A percentile compares a stretch with the other conserved stretches of the same genome.
Conservation (phyloP, 2,329 filamentous ascomycete genomes). For the Curvularia sp. region DNA sequence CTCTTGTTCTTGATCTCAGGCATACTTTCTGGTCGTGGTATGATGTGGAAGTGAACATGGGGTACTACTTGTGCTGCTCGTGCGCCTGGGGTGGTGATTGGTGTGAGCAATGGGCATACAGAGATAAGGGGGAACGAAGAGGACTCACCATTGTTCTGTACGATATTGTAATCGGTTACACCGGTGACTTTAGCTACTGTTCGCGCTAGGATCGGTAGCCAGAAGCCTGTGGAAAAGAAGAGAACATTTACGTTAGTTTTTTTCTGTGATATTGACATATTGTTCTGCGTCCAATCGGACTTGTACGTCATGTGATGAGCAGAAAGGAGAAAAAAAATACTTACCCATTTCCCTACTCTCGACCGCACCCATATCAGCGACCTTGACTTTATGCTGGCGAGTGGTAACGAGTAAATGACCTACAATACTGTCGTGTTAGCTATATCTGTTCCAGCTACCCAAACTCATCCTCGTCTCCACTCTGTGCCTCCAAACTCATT, state of each 20-base stretch:
- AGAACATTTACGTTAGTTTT: background rate
- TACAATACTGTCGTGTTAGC: slow-evolving; percentile 6
- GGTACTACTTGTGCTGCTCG: slow-evolving; percentile 91
- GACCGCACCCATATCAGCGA: slow-evolving; percentile 70
- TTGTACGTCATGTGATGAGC: background rate
- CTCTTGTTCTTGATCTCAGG: slow-evolving; percentile 64
- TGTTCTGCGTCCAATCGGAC: background rate
- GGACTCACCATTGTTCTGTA: slow-evolving; percentile 83
- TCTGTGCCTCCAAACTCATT: background rate
- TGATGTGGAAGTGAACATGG: slow-evolving; percentile 94
- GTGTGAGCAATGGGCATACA: background rate
- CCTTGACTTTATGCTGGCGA: slow-evolving; percentile 76
- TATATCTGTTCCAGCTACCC: background rate
- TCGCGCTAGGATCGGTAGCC: slow-evolving; percentile 73
- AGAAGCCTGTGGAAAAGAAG: slow-evolving; percentile 50
- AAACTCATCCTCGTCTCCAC: background rate
- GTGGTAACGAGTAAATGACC: slow-evolving; percentile 81
- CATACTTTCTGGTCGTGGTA: slow-evolving; percentile 72
- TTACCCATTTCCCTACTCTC: slow-evolving; percentile 72
- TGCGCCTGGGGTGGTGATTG: slow-evolving; percentile 59
- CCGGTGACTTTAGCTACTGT: slow-evolving; percentile 74
- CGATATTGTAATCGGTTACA: slow-evolving; percentile 88
- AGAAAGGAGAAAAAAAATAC: slow-evolving; percentile 31
- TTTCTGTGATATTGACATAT: background rate
- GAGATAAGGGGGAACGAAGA: background rate